These are phyloP conservation scores for Heliamphora pulchella DNA, from an alignment of 179 eudicot genomes.

Conservation along the genomic window DNA sequence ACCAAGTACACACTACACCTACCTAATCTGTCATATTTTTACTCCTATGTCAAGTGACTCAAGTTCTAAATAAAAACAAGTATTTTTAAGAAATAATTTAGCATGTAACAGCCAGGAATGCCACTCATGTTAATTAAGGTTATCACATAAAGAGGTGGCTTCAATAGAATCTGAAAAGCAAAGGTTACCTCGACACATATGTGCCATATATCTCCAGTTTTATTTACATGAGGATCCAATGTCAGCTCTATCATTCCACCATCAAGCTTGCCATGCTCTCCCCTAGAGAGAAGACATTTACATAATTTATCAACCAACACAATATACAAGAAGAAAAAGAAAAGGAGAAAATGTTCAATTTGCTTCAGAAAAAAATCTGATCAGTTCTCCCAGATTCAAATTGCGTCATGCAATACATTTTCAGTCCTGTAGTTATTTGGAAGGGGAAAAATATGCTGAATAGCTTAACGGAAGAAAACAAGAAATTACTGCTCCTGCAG, in stretches of 20 bases:
- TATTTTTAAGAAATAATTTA: background rate
- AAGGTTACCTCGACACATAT: slow-evolving; percentile 64
- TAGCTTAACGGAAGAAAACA: background rate
- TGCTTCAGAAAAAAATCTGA: background rate
- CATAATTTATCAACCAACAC: background rate
- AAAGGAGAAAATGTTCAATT: background rate
- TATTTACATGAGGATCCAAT: slow-evolving; percentile 63
- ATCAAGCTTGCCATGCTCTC: slow-evolving; percentile 25
- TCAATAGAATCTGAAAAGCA: background rate
- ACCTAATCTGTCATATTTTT: background rate
- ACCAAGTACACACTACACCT: background rate
- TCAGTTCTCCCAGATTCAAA: background rate
- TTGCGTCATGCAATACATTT: background rate
- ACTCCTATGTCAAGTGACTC: background rate
- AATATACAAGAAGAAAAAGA: background rate
- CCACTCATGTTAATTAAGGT: slow-evolving; percentile 6
- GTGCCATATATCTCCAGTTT: slow-evolving; percentile 97
- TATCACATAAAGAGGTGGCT: background rate
- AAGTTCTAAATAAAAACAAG: background rate
- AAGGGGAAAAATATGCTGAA: background rate
- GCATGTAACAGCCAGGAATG: background rate
- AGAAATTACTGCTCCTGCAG: background rate
- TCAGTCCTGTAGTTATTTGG: background rate
- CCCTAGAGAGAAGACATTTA: slow-evolving; percentile 30
- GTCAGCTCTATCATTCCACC: slow-evolving; percentile 55